These are phyloP conservation scores for Benincasa hispida DNA, from an alignment of 306 rosid species.

Conservation along the genomic window DNA sequence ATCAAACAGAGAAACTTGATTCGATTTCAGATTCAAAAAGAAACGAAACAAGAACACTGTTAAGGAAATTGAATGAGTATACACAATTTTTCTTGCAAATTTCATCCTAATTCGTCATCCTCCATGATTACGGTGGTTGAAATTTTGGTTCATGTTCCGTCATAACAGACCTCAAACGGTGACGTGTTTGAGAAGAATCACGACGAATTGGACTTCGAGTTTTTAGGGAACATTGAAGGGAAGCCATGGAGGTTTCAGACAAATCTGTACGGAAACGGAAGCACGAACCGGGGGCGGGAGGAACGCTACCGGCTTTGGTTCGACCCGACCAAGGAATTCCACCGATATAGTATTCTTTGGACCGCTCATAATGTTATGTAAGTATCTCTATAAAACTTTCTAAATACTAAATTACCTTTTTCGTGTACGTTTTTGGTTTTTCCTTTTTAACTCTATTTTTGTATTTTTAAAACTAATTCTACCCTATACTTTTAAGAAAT, in stretches of 20 bases:
- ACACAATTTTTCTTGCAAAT: not conserved
- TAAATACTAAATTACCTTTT: not conserved
- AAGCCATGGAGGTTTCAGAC: slow-evolving; percentile 97
- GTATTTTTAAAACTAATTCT: too few species aligned
- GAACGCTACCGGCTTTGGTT: slow-evolving; percentile 93
- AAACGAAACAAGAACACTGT: not conserved
- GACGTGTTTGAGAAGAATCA: slow-evolving; percentile 75
- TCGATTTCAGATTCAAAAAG: not conserved
- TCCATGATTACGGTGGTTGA: slow-evolving; percentile 2
- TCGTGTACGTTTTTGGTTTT: too few species aligned
- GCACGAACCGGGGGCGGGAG: slow-evolving; percentile 84
- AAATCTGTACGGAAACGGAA: slow-evolving; percentile 81
- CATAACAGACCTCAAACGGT: slow-evolving; percentile 69
- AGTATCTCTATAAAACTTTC: slow-evolving; percentile 10
- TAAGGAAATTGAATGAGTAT: not conserved
- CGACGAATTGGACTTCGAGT: slow-evolving; percentile 92
- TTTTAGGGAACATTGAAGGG: slow-evolving; percentile 64
- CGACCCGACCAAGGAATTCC: slow-evolving; percentile 62
- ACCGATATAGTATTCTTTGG: slow-evolving; percentile 95
- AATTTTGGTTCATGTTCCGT: not conserved
- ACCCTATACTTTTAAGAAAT: too few species aligned
- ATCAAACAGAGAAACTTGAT: not conserved
- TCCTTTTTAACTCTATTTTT: too few species aligned
- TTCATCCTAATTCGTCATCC: not conserved
- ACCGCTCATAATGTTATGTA: slow-evolving; percentile 47